Percentiles rank a stretch among this genome's conserved stretches.
Evolutionary conservation across 2,329 filamentous ascomycete species (phyloP).

Genomic region (Aspergillus sp.): DNA sequence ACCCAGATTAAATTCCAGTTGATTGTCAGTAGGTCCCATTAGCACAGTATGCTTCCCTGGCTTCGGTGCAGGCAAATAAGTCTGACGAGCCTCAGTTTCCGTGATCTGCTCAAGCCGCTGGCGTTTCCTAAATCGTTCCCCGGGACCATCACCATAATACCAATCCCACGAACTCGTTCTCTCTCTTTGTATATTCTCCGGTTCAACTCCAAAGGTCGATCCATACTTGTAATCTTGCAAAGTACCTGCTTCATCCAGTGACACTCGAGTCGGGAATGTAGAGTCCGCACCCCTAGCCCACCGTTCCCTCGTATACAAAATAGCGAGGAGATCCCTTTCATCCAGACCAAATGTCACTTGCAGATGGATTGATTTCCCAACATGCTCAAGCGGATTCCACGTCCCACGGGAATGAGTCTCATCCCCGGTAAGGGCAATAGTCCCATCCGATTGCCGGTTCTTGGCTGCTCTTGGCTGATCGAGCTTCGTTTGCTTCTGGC

Average conservation of each 20-base stretch:
- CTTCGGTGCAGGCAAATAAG: constrained; percentile 43
- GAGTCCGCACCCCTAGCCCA: constrained; percentile 51
- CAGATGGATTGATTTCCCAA: constrained; percentile 47
- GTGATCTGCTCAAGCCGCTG: constrained; percentile 42
- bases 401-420: constrained; percentile 40
- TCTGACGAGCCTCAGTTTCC: constrained; percentile 34
- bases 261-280: constrained; percentile 51
- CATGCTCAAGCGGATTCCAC: constrained; percentile 34
- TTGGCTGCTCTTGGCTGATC: constrained; percentile 9
- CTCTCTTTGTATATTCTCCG: constrained; percentile 46
- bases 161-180: constrained; percentile 52
- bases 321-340: constrained; percentile 49
- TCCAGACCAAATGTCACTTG: constrained; percentile 53
- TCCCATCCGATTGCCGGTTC: constrained; percentile 22
- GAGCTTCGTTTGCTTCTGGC: constrained; percentile 8
- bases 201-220: constrained; percentile 44
- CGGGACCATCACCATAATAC: constrained; percentile 49
- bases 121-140: constrained; percentile 40
- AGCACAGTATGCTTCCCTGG: constrained; percentile 46
- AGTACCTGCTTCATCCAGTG: constrained; percentile 29
- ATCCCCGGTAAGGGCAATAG: constrained; percentile 17
- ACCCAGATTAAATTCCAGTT: constrained; percentile 44
- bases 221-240: constrained; percentile 40
- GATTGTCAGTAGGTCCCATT: constrained; percentile 50
- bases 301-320: constrained; percentile 49